Evolutionary conservation across 257 asterid species (phyloP).

Genomic region (Scutellaria galericulata): DNA sequence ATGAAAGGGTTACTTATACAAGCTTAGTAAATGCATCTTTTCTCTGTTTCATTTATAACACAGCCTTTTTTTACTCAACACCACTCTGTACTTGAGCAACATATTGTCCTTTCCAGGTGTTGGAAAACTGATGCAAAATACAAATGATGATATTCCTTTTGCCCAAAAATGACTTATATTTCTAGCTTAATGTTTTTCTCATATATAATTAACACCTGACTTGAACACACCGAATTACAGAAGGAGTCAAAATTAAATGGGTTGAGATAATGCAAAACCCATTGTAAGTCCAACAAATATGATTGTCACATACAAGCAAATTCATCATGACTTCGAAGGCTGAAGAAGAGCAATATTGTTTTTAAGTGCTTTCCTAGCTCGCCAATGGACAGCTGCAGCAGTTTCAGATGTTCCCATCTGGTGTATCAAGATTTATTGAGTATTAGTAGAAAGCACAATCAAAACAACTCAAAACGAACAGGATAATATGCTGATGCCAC

Average conservation of each 20-base stretch:
- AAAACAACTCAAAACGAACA: background rate
- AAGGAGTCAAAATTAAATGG: constrained; percentile 40
- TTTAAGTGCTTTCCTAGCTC: constrained; percentile 73
- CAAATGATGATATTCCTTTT: background rate
- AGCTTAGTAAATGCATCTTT: constrained; percentile 15
- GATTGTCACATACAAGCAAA: constrained; percentile 2
- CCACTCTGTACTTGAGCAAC: background rate
- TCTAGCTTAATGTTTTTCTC: constrained; percentile 27
- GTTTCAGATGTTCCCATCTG: constrained; percentile 93
- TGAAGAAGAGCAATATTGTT: constrained; percentile 38
- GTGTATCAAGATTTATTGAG: constrained; percentile 12
- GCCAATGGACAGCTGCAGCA: constrained; percentile 94
- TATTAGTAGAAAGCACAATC: constrained; percentile 10
- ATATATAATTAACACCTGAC: background rate
- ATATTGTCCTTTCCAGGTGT: background rate
- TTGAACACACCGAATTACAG: background rate
- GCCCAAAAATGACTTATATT: background rate
- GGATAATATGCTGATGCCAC: background rate
- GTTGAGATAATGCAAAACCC: constrained; percentile 24
- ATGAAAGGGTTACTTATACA: background rate
- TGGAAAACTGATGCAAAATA: background rate
- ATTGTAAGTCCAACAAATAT: constrained; percentile 20
- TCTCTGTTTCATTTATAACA: background rate
- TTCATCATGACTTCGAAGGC: constrained; percentile 33
- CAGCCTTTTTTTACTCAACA: background rate